Base-by-base conservation (phyloP, 73 alveolate species). In the Paramecium octaurelia region DNA sequence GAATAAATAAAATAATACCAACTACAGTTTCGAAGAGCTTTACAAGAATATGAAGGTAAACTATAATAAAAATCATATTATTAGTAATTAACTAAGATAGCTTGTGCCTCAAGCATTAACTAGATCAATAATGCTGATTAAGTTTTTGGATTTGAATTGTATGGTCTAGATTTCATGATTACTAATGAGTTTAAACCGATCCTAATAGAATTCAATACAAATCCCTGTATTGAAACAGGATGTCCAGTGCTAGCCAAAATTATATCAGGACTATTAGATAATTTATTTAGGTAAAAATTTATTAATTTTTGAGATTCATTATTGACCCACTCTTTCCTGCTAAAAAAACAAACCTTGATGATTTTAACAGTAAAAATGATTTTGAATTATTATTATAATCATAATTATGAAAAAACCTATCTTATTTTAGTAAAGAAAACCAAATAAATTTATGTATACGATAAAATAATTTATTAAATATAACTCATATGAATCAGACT, bases 161-260 rank as follows among this genome's bases (percentile, higher is more conserved):
- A 96, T 93, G 99, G 99, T 38, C 95, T 96, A 83, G 99, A 98
- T 87, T 98, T 98, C 92, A 97, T 97, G 98, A 92, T 98, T 35
- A 99, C 97, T 92, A 97, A 97, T 35, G 94, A 97, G 27, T 97
- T 95, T 87, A 95, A 97, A 85, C 96, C 96, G 16, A 95, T 95
- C 88, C 92, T 98, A 54, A 95, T 98, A 2, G 99, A 97, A 86
- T 98, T 97, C 16, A 98, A 98, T 89, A 98, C 99, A 8, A 98
- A 98, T 92, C 99, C 99, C 23, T 97, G 99, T 86, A 92, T 97
- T 31, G 99, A 97, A 54, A 84, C 94, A 48, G 92, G 98, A 20
- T 94, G 99, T 76, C 99, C 99, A 18, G 86, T 95, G 34, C 88
- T 96, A 34, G 95, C 98, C 18, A 57, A 97, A 58, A 69, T 96